Evolutionary conservation across 1,284 basidiomycete species (phyloP).

Genomic region (Gomphus bonarii): DNA sequence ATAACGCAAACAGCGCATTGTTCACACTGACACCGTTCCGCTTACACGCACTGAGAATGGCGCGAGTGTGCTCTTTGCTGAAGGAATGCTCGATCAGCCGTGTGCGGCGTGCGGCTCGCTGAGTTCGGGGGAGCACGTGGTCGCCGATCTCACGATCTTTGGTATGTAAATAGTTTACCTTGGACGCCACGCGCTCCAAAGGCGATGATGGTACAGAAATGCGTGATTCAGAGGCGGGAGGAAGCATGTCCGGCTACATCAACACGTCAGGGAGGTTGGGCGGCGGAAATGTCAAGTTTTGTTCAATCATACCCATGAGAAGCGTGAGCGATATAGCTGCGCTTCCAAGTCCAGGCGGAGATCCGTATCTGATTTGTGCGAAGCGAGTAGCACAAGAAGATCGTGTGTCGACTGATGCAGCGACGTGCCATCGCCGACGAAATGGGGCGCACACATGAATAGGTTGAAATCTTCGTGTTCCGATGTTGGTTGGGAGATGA

Average conservation of each 20-base stretch:
- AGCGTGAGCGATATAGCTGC: not conserved
- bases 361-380: not conserved
- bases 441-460: conserved; percentile 23
- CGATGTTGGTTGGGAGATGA: conserved; percentile 19
- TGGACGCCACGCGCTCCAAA: not conserved
- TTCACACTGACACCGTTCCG: conserved; percentile 25
- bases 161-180: conserved; percentile 6
- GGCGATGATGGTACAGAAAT: not conserved
- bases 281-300: not conserved
- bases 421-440: conserved; percentile 25
- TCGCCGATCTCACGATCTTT: conserved; percentile 10
- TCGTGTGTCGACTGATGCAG: conserved; percentile 25
- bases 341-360: not conserved
- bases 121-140: conserved; percentile 8
- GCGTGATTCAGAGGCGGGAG: conserved; percentile 13
- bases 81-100: conserved; percentile 19
- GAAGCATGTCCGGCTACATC: conserved; percentile 3
- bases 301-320: not conserved
- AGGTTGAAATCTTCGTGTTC: conserved; percentile 16
- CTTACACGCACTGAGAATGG: conserved; percentile 21
- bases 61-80: conserved; percentile 14
- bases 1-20: conserved; percentile 27
- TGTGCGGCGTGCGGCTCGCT: conserved; percentile 16
- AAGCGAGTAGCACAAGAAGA: conserved; percentile 18
- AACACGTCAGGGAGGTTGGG: not conserved